Evolutionary conservation across 495 filamentous ascomycete genomes (phyloP), one percentile per base, ranked within the genome.

Genomic region (Lasiosphaeria hispida): DNA sequence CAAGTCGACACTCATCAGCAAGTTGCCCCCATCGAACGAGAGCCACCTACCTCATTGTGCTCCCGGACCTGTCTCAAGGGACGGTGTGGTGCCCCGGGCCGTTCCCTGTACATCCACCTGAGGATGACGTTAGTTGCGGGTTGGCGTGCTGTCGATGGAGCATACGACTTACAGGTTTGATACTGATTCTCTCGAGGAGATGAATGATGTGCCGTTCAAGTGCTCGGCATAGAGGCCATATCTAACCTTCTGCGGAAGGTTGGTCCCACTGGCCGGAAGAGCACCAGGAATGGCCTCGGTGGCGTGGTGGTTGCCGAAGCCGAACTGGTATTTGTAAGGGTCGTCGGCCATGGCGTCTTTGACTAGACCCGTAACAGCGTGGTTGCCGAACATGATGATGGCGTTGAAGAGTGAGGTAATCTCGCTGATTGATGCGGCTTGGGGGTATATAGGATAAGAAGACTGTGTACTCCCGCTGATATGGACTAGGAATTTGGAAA

Each of bases 131-230:
- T 19, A 36, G 37, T 18, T 30, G 14, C 38, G 30, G 34, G 11
- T 15, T 35, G 2, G 17, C 30, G 14, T n/a, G 51, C 37, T 17
- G 6, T 41, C 9, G 10, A 18, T 3, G 59, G 11, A 2, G 14
- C 43, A 6, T 8, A 11, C 15, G 18, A 38, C 58, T 33, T 61
- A 67, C 64, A 68, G 42, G 48, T 64, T 62, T 10, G 62, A 62
- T 0, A 88, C 89, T 56, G 84, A 81, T 62, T 80, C 77, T 17
- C 89, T 75, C 0, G 87, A 84, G 10, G 87, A 86, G 17, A 88
- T 88, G 69, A 92, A 92, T 10, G 89, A 82, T 2, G 86, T 89
- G n/a, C 89, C 87, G n/a, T 88, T 91, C 36, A 92, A 78, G 69
- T 90, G 90, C 69, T 92, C 89, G 10, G 87, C 75, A 61, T 90